Evolutionary conservation across 257 asterid genomes (phyloP).

Genomic region (Knoxia roxburghii): DNA sequence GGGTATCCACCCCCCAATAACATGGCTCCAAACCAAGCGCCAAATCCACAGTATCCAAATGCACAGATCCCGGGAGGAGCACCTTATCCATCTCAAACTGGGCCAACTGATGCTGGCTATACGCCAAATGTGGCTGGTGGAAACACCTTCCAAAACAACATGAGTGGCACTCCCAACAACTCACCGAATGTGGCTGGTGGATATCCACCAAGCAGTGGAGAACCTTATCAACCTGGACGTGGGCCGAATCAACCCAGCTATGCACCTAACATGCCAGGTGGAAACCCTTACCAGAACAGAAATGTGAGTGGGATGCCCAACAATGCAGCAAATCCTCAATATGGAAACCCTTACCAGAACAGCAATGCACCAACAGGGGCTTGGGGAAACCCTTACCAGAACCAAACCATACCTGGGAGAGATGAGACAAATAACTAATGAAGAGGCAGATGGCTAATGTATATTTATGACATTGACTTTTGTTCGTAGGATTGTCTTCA

Average conservation of each 20-base stretch:
- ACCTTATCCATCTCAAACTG: constrained; percentile 32
- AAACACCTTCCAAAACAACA: constrained; percentile 23
- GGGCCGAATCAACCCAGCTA: constrained; percentile 35
- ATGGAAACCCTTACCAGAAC: constrained; percentile 28
- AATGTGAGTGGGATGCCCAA: constrained; percentile 9
- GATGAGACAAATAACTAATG: constrained; percentile 9
- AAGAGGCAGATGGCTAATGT: constrained; percentile 6
- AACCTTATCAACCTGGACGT: constrained; percentile 29
- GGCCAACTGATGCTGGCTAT: constrained; percentile 30
- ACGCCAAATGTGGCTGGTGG: constrained; percentile 27
- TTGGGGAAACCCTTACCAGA: constrained; percentile 31
- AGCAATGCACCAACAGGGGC: constrained; percentile 26
- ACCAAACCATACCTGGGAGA: constrained; percentile 51
- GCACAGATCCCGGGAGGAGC: constrained; percentile 22
- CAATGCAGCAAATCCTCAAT: constrained; percentile 25
- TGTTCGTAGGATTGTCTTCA: constrained; percentile 9
- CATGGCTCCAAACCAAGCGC: constrained; percentile 21
- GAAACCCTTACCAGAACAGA: constrained; percentile 27
- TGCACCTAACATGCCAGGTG: constrained; percentile 27
- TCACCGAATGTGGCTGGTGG: constrained; percentile 17
- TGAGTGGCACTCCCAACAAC: constrained; percentile 16
- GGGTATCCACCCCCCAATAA: constrained; percentile 13
- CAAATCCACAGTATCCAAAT: constrained; percentile 23
- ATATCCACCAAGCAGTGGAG: constrained; percentile 19
- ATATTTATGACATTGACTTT: constrained; percentile 16